phyloP scores from a whole-genome alignment of 164 flowering plant species.

The Annona cherimola region DNA sequence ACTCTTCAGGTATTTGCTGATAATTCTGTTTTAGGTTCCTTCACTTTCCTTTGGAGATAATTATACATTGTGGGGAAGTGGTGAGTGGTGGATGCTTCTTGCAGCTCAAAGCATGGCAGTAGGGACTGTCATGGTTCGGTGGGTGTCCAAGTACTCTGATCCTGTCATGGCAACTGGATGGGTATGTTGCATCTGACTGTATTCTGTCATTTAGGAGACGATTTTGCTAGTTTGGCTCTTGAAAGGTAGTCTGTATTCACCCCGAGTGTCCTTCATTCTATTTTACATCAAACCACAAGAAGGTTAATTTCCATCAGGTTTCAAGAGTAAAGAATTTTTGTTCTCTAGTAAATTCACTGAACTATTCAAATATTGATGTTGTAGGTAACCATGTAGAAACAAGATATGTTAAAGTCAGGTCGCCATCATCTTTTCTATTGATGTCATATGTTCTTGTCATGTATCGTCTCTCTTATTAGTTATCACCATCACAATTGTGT shows the following conservation, averaged over 20 bases:
- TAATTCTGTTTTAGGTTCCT: conserved; percentile 53
- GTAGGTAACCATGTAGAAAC: no score
- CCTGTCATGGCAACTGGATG: conserved; percentile 99
- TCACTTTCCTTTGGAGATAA: conserved; percentile 38
- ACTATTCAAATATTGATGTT: no score
- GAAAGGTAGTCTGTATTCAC: not conserved
- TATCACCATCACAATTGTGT: no score
- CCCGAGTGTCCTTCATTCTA: no score
- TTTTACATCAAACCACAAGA: not conserved
- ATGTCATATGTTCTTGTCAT: no score
- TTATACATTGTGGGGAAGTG: conserved; percentile 88
- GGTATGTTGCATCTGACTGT: conserved; percentile 40
- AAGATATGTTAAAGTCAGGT: no score
- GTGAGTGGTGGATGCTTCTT: conserved; percentile 99
- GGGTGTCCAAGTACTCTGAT: conserved; percentile 94
- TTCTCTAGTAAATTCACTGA: no score
- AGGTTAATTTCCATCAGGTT: not conserved
- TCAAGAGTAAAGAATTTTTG: not conserved
- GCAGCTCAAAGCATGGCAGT: conserved; percentile 99
- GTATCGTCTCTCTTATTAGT: no score
- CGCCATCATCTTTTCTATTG: no score
- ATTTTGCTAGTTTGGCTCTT: not conserved
- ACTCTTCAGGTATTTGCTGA: conserved; percentile 1
- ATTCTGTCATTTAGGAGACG: not conserved
- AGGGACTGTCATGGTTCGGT: conserved; percentile 96